Base-by-base conservation (phyloP, 352 stramenopile genomes). In the Globisporangium rhizosaccharum region DNA sequence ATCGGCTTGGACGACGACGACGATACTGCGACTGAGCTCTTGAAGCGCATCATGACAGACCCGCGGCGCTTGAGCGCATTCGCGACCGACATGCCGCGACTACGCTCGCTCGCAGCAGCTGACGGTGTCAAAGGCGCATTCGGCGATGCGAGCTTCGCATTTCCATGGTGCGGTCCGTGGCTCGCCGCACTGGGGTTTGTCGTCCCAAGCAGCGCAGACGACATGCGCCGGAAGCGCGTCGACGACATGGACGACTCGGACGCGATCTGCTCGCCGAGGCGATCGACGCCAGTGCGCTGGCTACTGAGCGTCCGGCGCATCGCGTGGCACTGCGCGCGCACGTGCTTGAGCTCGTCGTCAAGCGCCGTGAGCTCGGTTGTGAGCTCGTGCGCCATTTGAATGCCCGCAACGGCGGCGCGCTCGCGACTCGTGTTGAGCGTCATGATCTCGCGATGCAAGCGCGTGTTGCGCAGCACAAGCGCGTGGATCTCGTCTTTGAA, bases 391-490 rank as follows among this genome's bases (percentile, higher is more conserved):
- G 73, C 73, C 51, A 72, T 72, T n/a, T 76, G 59, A 56, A 69
- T 69, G 52, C 75, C 72, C 1, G 67, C 37, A 10, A 59, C 65
- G 33, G 77, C 66, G 4, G 84, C 67, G 44, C 71, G 63, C 47
- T 87, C 73, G 56, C 72, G 77, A 39, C 80, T 68, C 25, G 61
- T 71, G 54, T 77, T 71, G 36, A 88, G 67, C 53, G 65, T 51
- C 66, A 75, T 67, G 51, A 85, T 68, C 56, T 90, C 78, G 73
- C 75, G 75, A 68, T 90, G 72, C 62, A 88, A 78, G 42, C 66
- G 75, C 49, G 67, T 84, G 65, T 90, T 90, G 69, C 71, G 64
- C 51, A 71, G 68, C 48, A 84, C 67, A 58, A 88, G 68, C 55
- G 62, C 66, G 51, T 87, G 67, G 57, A 90, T 86, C 65, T 88